phyloP scores from a whole-genome alignment of 192 early-diverging fungal species.

The Backusella sp. region DNA sequence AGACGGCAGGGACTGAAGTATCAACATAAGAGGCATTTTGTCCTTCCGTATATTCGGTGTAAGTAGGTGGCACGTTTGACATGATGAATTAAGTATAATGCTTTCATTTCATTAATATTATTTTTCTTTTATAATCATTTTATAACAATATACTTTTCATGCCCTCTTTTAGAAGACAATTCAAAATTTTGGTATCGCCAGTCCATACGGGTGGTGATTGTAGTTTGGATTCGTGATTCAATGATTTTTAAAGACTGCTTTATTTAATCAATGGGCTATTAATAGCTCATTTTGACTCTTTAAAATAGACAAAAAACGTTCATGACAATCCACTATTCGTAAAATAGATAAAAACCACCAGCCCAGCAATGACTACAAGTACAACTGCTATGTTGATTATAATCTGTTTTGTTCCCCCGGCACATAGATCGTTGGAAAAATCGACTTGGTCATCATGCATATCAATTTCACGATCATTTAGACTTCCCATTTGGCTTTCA shows the following conservation, averaged over 20 bases:
- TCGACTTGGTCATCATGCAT: background rate
- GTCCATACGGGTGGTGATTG: background rate
- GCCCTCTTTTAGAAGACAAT: background rate
- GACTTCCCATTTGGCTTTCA: background rate
- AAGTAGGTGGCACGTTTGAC: too few relatives aligned
- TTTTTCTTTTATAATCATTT: too few relatives aligned
- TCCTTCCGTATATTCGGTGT: too few relatives aligned
- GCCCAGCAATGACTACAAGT: background rate
- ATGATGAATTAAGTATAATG: too few relatives aligned
- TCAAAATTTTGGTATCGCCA: background rate
- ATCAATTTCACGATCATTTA: background rate
- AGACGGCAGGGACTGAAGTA: too few relatives aligned
- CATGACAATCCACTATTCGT: background rate
- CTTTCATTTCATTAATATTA: too few relatives aligned
- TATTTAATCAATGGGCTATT: background rate
- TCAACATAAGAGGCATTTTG: too few relatives aligned
- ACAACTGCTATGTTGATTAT: background rate
- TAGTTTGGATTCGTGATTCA: background rate
- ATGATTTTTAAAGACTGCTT: background rate
- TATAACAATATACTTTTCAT: background rate
- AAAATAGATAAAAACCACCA: background rate
- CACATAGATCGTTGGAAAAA: background rate
- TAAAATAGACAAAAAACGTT: background rate
- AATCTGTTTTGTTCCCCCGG: background rate
- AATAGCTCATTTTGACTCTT: background rate